Base-by-base conservation (phyloP, 2,329 filamentous ascomycete species). In the Colletotrichum tamarilloi region DNA sequence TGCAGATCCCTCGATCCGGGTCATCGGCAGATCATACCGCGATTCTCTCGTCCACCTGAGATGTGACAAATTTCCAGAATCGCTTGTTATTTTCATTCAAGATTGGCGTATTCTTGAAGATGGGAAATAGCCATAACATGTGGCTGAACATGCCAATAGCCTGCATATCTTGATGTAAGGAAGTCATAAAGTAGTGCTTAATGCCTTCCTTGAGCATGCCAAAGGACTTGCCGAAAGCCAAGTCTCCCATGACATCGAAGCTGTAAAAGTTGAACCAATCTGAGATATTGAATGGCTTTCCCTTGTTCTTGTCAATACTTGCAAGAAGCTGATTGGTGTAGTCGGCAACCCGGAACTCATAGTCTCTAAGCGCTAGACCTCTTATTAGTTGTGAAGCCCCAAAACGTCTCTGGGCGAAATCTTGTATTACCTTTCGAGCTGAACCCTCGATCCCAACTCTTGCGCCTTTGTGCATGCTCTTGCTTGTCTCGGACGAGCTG, bases 241-340 rank as follows among this genome's bases (percentile, higher is more conserved):
- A 76, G 60, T 85, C 81, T 1, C 82, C 83, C 84, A 85, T 84
- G 5, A 84, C 78, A 24, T 84, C 83, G 52, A 84, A 84, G 74
- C 79, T 79, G 63, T 81, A 82, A 57, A 81, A 82, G 66, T 79
- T 81, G 70, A 82, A 80, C 79, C 80, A 82, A 4, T 77, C 72
- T 0, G 80, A 76, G 4, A 78, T 77, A 52, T 85, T 76, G 5
- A 83, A 67, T 0, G 77, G 67, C 6, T 66, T 63, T 1, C 78
- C 78, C 11, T 76, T 62, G 4, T 77, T 46, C 8, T 72, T 63
- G 12, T 77, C 62, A 16, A 82, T 76, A 22, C 77, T 71, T 6
- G 73, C 62, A 1, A 79, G 55, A 26, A 81, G 72, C 62, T 78
- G 73, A 26, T 74, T 62, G 1, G 77, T 76, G 67, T 80, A 78